phyloP scores from a whole-genome alignment of 257 asterid genomes.

The Linaria vulgaris region DNA sequence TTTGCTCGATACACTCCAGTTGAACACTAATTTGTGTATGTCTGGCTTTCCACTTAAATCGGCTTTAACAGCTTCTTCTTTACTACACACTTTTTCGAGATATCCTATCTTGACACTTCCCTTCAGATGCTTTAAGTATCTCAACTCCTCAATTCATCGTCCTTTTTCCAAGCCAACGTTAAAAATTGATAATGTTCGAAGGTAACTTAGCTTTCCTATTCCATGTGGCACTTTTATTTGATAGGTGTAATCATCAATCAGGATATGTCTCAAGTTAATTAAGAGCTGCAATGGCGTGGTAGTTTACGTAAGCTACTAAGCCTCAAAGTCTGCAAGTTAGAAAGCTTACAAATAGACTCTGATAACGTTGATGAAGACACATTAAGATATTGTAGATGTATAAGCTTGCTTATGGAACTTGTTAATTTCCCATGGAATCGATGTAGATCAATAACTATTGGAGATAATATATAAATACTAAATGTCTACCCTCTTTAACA shows the following conservation, averaged over 20 bases:
- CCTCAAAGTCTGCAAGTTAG: conserved; percentile 28
- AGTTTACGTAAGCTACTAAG: not conserved
- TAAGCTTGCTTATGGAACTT: conserved; percentile 23
- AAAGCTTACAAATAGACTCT: conserved; percentile 25
- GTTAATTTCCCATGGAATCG: not conserved
- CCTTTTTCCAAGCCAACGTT: conserved; percentile 24
- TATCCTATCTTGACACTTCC: conserved; percentile 11
- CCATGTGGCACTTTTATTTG: conserved; percentile 3
- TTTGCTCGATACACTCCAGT: not conserved
- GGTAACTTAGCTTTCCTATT: conserved; percentile 21
- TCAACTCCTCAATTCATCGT: conserved; percentile 28
- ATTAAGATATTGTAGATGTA: conserved; percentile 31
- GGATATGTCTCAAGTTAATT: conserved; percentile 28
- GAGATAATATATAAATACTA: no score
- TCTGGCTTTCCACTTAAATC: not conserved
- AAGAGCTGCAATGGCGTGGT: conserved; percentile 18
- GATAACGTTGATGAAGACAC: conserved; percentile 19
- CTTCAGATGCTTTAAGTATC: conserved; percentile 24
- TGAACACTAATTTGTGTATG: not conserved
- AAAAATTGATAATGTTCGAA: conserved; percentile 23
- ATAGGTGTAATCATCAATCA: not conserved
- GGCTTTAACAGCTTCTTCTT: conserved; percentile 7
- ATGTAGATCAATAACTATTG: conserved; percentile 2
- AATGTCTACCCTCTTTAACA: no score
- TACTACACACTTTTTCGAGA: conserved; percentile 20